phyloP scores from a whole-genome alignment of 352 stramenopile species.

The Pythium biforme region DNA sequence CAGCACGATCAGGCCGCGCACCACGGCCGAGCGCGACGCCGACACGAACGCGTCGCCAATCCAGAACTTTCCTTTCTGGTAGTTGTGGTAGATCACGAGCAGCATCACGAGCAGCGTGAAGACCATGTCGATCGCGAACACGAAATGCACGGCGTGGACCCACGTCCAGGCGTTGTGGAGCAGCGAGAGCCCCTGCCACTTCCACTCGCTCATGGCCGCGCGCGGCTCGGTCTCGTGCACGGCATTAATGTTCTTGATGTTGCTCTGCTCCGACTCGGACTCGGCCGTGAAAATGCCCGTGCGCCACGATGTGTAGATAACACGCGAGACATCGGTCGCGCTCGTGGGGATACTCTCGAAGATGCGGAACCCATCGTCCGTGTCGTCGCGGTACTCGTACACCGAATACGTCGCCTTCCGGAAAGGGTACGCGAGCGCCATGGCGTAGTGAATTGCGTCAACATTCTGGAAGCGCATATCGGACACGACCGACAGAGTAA shows the following conservation, averaged over 20 bases:
- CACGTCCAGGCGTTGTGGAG: conserved; percentile 49
- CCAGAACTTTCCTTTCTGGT: conserved; percentile 30
- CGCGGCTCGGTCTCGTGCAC: conserved; percentile 9
- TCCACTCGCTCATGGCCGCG: conserved; percentile 20
- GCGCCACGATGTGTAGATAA: conserved; percentile 31
- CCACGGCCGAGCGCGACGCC: conserved; percentile 25
- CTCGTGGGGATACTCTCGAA: conserved; percentile 15
- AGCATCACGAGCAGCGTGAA: conserved; percentile 41
- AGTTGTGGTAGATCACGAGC: conserved; percentile 39
- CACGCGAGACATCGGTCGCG: conserved; percentile 7
- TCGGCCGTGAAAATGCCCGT: conserved; percentile 36
- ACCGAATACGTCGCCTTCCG: conserved; percentile 8
- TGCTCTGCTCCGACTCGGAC: conserved; percentile 32
- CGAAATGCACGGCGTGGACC: conserved; percentile 46
- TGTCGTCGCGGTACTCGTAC: conserved; percentile 4
- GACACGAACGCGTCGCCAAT: conserved; percentile 36
- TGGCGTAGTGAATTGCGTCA: conserved; percentile 7
- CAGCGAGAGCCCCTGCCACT: conserved; percentile 30
- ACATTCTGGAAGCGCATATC: conserved; percentile 19
- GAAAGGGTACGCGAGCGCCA: conserved; percentile 35
- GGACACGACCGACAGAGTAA: not conserved
- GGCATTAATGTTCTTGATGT: conserved; percentile 32
- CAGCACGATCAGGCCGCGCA: conserved; percentile 25
- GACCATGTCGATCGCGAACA: conserved; percentile 42
- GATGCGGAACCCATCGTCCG: conserved; percentile 2